Percentiles rank a stretch among this genome's conserved stretches.
phyloP scores from a whole-genome alignment of 208 protist species.

The Crithidia acanthocephali region DNA sequence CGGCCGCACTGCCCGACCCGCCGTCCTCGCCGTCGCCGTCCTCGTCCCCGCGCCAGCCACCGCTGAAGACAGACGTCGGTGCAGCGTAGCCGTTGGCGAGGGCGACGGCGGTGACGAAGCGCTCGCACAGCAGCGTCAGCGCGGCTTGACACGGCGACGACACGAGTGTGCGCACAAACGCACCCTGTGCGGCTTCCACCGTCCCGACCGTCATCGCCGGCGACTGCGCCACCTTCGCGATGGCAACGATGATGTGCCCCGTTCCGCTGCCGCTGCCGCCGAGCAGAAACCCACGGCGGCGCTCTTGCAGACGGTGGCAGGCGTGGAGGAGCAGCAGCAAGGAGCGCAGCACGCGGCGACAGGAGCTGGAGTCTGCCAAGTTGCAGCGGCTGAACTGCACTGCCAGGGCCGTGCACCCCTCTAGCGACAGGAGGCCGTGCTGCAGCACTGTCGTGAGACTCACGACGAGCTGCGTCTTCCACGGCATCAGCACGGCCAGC shows the following conservation, averaged over 20 bases:
- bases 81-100: slow-evolving; percentile 61
- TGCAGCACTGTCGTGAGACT: slow-evolving; percentile 56
- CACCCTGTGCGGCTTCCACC: slow-evolving; percentile 30
- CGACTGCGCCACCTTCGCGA: slow-evolving; percentile 33
- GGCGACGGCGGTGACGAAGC: slow-evolving; percentile 39
- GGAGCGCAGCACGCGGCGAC: slow-evolving; percentile 52
- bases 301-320: slow-evolving; percentile 56
- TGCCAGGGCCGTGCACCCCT: slow-evolving; percentile 50
- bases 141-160: slow-evolving; percentile 56
- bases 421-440: slow-evolving; percentile 50
- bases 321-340: slow-evolving; percentile 54
- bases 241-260: slow-evolving; percentile 46
- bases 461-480: slow-evolving; percentile 63
- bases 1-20: slow-evolving; percentile 15
- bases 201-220: slow-evolving; percentile 19
- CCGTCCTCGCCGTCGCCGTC: slow-evolving; percentile 14
- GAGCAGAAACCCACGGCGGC: slow-evolving; percentile 29
- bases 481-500: slow-evolving; percentile 46
- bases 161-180: slow-evolving; percentile 29
- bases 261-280: slow-evolving; percentile 32
- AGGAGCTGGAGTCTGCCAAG: slow-evolving; percentile 57
- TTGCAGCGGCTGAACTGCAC: slow-evolving; percentile 53
- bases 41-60: slow-evolving; percentile 13
- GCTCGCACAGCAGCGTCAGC: slow-evolving; percentile 52
- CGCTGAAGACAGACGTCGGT: slow-evolving; percentile 29